phyloP scores from a whole-genome alignment of 805 yeast genomes.

The Starmera caribaea region DNA sequence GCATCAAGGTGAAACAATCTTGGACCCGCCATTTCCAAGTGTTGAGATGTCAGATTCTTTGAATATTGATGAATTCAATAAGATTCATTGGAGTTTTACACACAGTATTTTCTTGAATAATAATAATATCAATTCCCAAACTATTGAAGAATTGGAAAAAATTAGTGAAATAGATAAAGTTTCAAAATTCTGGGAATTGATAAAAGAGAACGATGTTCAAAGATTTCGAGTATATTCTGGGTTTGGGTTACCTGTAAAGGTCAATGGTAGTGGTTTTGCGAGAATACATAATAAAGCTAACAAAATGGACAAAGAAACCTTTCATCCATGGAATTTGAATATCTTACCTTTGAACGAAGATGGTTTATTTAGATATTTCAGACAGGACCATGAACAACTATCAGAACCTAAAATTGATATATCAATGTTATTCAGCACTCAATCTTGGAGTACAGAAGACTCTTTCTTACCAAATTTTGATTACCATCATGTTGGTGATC shows the following conservation, averaged over 20 bases:
- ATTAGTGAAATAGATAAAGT: conserved; percentile 23
- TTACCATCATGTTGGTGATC: conserved; percentile 46
- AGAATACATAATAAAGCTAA: conserved; percentile 9
- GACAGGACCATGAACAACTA: conserved; percentile 32
- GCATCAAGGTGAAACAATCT: conserved; percentile 28
- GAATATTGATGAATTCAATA: conserved; percentile 48
- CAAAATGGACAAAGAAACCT: not conserved
- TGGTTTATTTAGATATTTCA: conserved; percentile 37
- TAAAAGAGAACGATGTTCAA: conserved; percentile 17
- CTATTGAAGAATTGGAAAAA: conserved; percentile 12
- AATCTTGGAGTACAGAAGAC: conserved; percentile 53
- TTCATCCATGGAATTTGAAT: conserved; percentile 47
- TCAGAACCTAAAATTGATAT: conserved; percentile 36
- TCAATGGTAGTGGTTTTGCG: conserved; percentile 32
- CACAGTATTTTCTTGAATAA: conserved; percentile 13
- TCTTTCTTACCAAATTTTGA: conserved; percentile 45
- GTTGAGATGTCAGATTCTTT: conserved; percentile 39
- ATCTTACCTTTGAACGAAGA: conserved; percentile 41
- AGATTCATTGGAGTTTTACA: conserved; percentile 37
- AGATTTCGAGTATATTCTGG: conserved; percentile 29
- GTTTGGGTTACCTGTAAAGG: conserved; percentile 21
- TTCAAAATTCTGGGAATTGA: conserved; percentile 31
- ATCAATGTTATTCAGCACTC: conserved; percentile 43
- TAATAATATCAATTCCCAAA: conserved; percentile 9
- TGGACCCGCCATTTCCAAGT: conserved; percentile 29